phyloP scores from a whole-genome alignment of 2,329 filamentous ascomycete genomes.

The Arthrobotrys megalospora region DNA sequence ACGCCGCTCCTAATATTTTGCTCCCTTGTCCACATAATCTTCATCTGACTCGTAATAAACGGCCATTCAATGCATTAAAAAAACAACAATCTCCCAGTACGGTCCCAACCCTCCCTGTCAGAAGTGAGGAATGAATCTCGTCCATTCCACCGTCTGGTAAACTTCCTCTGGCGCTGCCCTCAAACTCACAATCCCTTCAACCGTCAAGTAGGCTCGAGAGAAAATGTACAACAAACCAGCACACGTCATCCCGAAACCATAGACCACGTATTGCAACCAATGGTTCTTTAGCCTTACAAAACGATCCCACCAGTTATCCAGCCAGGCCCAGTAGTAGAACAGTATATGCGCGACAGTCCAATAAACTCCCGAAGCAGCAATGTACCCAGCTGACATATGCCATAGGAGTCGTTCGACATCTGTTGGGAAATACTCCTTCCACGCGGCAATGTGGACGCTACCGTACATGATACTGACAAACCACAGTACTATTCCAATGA shows the following conservation, averaged over 20 bases:
- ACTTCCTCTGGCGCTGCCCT: slow-evolving; percentile 42
- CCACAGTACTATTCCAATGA: slow-evolving; percentile 26
- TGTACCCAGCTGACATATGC: slow-evolving; percentile 26
- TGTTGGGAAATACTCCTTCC: slow-evolving; percentile 65
- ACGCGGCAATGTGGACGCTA: slow-evolving; percentile 63
- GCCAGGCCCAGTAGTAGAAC: slow-evolving; percentile 3
- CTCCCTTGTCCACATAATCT: neutral
- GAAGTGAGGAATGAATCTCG: slow-evolving; percentile 54
- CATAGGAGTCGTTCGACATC: slow-evolving; percentile 64
- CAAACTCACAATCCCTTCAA: slow-evolving; percentile 57
- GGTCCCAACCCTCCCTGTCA: slow-evolving; percentile 22
- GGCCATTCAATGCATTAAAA: slow-evolving; percentile 21
- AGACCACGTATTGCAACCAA: slow-evolving; percentile 27
- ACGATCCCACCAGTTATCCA: slow-evolving; percentile 18
- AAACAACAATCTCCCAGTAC: slow-evolving; percentile 13
- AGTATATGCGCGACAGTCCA: slow-evolving; percentile 22
- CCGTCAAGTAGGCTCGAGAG: slow-evolving; percentile 37
- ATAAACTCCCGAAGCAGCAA: slow-evolving; percentile 16
- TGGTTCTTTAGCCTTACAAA: slow-evolving; percentile 25
- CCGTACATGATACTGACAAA: slow-evolving; percentile 52
- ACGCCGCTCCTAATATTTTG: slow-evolving; percentile 11
- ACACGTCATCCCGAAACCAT: slow-evolving; percentile 27
- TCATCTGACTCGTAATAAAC: neutral
- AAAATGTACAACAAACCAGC: slow-evolving; percentile 35
- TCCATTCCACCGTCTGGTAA: slow-evolving; percentile 54